A percentile compares a stretch with the other conserved stretches of the same genome.
These are phyloP conservation scores for Aureobasidium sp. DNA, from an alignment of 2,329 filamentous ascomycete species.

Conservation along the genomic window DNA sequence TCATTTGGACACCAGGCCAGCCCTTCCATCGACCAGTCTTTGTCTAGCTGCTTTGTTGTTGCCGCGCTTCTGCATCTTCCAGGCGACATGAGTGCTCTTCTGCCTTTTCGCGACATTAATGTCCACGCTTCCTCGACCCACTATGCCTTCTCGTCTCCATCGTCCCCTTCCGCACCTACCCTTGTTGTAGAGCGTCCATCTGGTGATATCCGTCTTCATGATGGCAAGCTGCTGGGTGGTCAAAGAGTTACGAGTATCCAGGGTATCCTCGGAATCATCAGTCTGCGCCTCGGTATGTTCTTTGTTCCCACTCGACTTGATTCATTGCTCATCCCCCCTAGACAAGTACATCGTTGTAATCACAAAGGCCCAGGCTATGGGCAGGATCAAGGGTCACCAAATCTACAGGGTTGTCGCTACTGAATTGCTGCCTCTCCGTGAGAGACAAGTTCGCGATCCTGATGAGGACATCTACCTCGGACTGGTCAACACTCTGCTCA, in stretches of 20 bases:
- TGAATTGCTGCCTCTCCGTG: conserved; percentile 88
- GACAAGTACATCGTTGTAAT: conserved; percentile 97
- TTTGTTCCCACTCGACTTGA: background rate
- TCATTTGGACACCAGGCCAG: background rate
- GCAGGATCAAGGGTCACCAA: conserved; percentile 89
- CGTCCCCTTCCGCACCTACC: conserved; percentile 79
- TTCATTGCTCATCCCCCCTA: conserved; percentile 35
- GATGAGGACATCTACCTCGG: conserved; percentile 89
- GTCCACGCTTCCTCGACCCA: conserved; percentile 85
- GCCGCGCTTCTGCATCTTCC: background rate
- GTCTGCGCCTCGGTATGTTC: conserved; percentile 74
- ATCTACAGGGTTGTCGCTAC: conserved; percentile 88
- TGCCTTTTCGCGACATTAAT: conserved; percentile 94
- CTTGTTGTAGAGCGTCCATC: conserved; percentile 87
- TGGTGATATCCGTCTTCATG: conserved; percentile 78
- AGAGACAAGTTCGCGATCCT: conserved; percentile 80
- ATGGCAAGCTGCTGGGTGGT: conserved; percentile 66
- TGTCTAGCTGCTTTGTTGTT: background rate
- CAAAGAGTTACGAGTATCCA: conserved; percentile 91
- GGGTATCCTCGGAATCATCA: conserved; percentile 89
- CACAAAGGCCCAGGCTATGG: conserved; percentile 86
- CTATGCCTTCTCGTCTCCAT: conserved; percentile 95
- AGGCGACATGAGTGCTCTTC: conserved; percentile 41
- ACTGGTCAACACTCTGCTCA: conserved; percentile 74
- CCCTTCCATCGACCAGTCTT: background rate